phyloP scores from a whole-genome alignment of 257 asterid genomes.

The Fraxinus pennsylvanica region DNA sequence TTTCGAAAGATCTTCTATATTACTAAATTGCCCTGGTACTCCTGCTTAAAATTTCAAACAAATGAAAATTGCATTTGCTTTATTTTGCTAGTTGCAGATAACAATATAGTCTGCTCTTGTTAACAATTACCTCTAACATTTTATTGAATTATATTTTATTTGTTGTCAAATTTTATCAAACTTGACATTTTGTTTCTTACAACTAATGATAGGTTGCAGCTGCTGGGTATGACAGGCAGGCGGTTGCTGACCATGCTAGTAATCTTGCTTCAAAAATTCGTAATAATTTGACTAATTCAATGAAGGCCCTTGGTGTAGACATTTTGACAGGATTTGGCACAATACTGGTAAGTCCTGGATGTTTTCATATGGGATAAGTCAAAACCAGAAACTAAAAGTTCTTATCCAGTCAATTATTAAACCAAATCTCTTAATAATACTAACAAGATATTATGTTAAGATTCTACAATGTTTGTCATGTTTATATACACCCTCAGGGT shows the following conservation, averaged over 20 bases:
- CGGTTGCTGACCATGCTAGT: slow-evolving; percentile 92
- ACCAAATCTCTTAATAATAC: slow-evolving; percentile 1
- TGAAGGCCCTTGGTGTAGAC: slow-evolving; percentile 93
- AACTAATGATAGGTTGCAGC: slow-evolving; percentile 71
- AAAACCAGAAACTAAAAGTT: neutral
- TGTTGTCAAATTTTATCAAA: neutral
- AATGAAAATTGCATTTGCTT: neutral
- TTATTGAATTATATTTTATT: neutral
- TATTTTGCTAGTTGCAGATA: neutral
- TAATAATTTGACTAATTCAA: slow-evolving; percentile 81
- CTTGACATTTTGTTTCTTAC: slow-evolving; percentile 8
- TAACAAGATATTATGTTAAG: neutral
- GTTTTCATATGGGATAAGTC: slow-evolving; percentile 7
- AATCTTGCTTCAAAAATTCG: slow-evolving; percentile 81
- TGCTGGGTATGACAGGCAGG: slow-evolving; percentile 86
- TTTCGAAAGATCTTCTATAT: neutral
- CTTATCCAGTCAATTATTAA: slow-evolving; percentile 8
- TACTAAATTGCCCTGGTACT: neutral
- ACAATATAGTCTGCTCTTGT: neutral
- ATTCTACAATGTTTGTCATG: neutral
- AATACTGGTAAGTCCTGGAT: slow-evolving; percentile 61
- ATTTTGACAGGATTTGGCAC: slow-evolving; percentile 88
- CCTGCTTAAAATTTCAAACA: neutral
- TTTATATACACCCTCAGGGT: slow-evolving; percentile 36
- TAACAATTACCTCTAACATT: too few relatives aligned